A percentile compares a stretch with the other conserved stretches of the same genome.
These are phyloP conservation scores for Podospora pseudopauciseta DNA, from an alignment of 495 filamentous ascomycete species.

Conservation along the genomic window DNA sequence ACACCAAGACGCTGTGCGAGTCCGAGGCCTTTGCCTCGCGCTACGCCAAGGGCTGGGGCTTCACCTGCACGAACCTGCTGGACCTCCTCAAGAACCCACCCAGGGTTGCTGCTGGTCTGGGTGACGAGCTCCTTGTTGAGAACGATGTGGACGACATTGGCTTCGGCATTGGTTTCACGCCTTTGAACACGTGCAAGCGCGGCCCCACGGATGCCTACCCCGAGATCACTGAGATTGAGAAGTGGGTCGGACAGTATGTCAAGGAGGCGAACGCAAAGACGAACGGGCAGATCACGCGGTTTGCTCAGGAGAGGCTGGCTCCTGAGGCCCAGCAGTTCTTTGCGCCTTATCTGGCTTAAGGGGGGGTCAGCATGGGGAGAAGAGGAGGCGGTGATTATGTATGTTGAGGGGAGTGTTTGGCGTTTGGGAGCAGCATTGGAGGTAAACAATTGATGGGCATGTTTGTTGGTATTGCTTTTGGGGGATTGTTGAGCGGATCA, in stretches of 20 bases:
- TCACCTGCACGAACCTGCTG: constrained; percentile 79
- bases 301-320: constrained; percentile 37
- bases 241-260: constrained; percentile 73
- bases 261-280: constrained; percentile 48
- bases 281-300: constrained; percentile 37
- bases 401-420: background rate
- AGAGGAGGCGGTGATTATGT: background rate
- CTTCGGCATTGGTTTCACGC: constrained; percentile 91
- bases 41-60: constrained; percentile 82
- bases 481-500: background rate
- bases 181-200: constrained; percentile 80
- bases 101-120: constrained; percentile 53
- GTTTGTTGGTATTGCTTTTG: background rate
- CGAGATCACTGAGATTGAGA: constrained; percentile 71
- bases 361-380: background rate
- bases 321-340: constrained; percentile 41
- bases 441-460: background rate
- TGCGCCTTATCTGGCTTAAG: constrained; percentile 39
- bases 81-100: constrained; percentile 86
- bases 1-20: constrained; percentile 84
- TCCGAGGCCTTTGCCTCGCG: constrained; percentile 72
- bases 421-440: background rate
- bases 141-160: constrained; percentile 90
- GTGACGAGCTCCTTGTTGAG: constrained; percentile 74
- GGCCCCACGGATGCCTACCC: constrained; percentile 69